Percentiles rank a stretch among this genome's conserved stretches.
These are phyloP conservation scores for Coemansia sp. DNA, from an alignment of 192 early-diverging fungal genomes.

Conservation along the genomic window DNA sequence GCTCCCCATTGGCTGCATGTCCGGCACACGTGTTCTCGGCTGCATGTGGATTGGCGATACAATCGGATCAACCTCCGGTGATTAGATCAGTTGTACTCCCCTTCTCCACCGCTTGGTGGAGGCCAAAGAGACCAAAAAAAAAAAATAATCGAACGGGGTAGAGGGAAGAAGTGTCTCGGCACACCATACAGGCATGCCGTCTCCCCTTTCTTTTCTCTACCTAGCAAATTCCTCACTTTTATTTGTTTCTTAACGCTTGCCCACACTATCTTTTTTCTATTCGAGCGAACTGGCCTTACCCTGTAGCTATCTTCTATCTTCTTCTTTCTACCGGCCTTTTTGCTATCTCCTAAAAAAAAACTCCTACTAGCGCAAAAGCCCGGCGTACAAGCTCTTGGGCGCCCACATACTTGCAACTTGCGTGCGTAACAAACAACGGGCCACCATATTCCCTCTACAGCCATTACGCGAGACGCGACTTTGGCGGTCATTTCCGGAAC, in stretches of 20 bases:
- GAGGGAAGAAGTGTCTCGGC: background rate
- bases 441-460: background rate
- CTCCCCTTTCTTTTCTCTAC: background rate
- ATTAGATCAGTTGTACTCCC: constrained; percentile 1
- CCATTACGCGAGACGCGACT: background rate
- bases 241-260: background rate
- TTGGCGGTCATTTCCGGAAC: background rate
- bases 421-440: constrained; percentile 3
- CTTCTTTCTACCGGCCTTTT: background rate
- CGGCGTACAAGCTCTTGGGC: background rate
- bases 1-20: background rate
- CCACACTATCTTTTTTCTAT: background rate
- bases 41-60: background rate
- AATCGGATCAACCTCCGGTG: background rate
- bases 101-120: constrained; percentile 4
- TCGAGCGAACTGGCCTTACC: background rate
- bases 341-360: background rate
- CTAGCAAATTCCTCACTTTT: background rate
- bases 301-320: background rate
- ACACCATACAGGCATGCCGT: background rate
- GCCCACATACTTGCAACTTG: background rate
- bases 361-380: background rate
- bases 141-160: background rate
- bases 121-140: background rate
- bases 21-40: background rate